Conservation (phyloP, 305 asterid species). For the Fraxinus latifolia region DNA sequence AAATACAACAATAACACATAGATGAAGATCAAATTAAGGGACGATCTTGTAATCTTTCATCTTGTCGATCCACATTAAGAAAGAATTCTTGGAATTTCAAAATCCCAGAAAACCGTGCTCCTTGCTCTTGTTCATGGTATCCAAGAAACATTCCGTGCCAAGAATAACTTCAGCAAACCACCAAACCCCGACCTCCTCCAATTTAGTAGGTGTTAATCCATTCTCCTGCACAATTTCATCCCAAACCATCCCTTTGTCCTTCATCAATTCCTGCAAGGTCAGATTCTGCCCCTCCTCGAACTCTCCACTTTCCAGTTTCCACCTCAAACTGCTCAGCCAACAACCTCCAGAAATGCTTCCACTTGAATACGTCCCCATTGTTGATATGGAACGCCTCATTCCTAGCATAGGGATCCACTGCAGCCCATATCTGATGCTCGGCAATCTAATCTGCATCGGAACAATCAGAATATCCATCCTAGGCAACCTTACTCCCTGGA, state of each 20-base stretch:
- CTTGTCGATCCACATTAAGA: background rate
- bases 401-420: slow-evolving; percentile 17
- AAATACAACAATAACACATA: background rate
- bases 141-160: background rate
- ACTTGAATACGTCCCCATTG: slow-evolving; percentile 16
- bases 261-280: slow-evolving; percentile 11
- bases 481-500: slow-evolving; percentile 13
- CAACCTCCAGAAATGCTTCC: slow-evolving; percentile 20
- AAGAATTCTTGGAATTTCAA: background rate
- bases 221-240: slow-evolving; percentile 25
- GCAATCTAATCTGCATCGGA: slow-evolving; percentile 19
- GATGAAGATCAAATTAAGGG: slow-evolving; percentile 16
- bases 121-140: slow-evolving; percentile 12
- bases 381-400: slow-evolving; percentile 22
- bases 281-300: background rate
- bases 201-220: background rate
- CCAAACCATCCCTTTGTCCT: slow-evolving; percentile 25
- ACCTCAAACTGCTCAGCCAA: slow-evolving; percentile 4
- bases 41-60: background rate
- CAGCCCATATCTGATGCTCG: slow-evolving; percentile 27
- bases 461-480: slow-evolving; percentile 23
- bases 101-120: slow-evolving; percentile 3
- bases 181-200: slow-evolving; percentile 24
- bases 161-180: background rate
- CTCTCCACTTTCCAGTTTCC: background rate